Percentiles rank a stretch among this genome's conserved stretches.
Conservation (phyloP, 2,329 filamentous ascomycete species). For the Penicillium sumatraense region DNA sequence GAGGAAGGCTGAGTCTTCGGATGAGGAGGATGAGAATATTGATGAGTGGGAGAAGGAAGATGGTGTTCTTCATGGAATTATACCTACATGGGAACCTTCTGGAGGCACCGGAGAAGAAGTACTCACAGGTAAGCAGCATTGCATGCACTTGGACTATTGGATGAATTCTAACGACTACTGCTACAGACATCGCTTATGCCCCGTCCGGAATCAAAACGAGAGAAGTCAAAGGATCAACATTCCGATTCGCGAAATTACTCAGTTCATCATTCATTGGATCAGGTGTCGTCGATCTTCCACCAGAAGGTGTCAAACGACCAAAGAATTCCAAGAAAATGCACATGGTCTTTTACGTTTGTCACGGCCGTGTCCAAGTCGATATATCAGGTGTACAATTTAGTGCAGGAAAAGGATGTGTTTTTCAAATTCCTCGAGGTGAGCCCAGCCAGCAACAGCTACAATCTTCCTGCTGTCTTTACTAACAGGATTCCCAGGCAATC, state of each 20-base stretch:
- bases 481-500: conserved; percentile 69
- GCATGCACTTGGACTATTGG: too few species aligned
- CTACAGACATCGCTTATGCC: conserved; percentile 61
- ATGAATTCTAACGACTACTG: conserved; percentile 1
- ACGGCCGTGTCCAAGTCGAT: conserved; percentile 79
- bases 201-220: conserved; percentile 60
- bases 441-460: not conserved
- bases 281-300: conserved; percentile 86
- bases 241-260: conserved; percentile 87
- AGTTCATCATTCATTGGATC: conserved; percentile 84
- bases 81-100: conserved; percentile 49
- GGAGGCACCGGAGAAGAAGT: conserved; percentile 44
- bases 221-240: conserved; percentile 68
- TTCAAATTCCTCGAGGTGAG: conserved; percentile 93
- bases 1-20: conserved; percentile 42
- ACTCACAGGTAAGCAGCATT: conserved; percentile 46
- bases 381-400: conserved; percentile 66
- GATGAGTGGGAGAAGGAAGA: conserved; percentile 52
- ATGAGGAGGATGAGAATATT: conserved; percentile 43
- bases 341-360: conserved; percentile 91
- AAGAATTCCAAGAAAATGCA: conserved; percentile 97
- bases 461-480: not conserved
- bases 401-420: conserved; percentile 85
- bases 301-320: conserved; percentile 78
- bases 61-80: conserved; percentile 49